A percentile compares a stretch with the other conserved stretches of the same genome.
Evolutionary conservation across 805 yeast genomes (phyloP).

Genomic region (Metschnikowia colocasiae): DNA sequence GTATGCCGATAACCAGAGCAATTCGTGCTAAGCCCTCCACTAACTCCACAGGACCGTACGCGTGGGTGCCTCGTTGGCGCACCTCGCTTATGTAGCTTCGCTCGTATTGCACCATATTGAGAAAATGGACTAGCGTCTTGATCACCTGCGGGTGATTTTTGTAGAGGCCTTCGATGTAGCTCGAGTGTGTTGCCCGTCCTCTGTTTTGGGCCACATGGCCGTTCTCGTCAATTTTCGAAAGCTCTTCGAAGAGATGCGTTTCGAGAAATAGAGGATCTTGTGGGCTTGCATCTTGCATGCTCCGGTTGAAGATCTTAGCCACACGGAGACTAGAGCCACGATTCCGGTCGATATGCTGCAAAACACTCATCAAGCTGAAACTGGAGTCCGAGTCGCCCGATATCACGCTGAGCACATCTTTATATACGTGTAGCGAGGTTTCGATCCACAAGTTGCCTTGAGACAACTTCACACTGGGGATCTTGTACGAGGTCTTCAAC

Average conservation of each 20-base stretch:
- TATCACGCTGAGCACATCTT: constrained; percentile 16
- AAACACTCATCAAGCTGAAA: constrained; percentile 28
- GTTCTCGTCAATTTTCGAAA: background rate
- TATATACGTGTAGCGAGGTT: constrained; percentile 11
- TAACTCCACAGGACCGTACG: constrained; percentile 14
- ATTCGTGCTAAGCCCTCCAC: constrained; percentile 12
- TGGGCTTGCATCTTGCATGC: constrained; percentile 1
- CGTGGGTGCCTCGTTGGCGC: constrained; percentile 5
- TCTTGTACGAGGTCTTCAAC: constrained; percentile 10
- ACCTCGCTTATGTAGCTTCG: constrained; percentile 7
- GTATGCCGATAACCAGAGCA: constrained; percentile 10
- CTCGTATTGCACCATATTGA: constrained; percentile 15
- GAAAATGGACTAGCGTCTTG: constrained; percentile 9
- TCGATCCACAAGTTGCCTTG: constrained; percentile 17
- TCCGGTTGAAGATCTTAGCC: constrained; percentile 26
- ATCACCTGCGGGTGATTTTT: constrained; percentile 10
- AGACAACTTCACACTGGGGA: constrained; percentile 13
- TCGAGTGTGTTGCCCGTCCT: background rate
- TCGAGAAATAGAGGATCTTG: constrained; percentile 13
- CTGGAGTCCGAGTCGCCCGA: constrained; percentile 31
- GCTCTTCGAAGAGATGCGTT: constrained; percentile 11
- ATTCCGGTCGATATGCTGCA: constrained; percentile 25
- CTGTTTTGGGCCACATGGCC: background rate
- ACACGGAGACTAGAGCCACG: constrained; percentile 23
- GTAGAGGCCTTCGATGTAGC: constrained; percentile 9